A percentile compares a stretch with the other conserved stretches of the same genome.
Conservation (phyloP, 2,329 filamentous ascomycete genomes). For the Penicillium sp. region DNA sequence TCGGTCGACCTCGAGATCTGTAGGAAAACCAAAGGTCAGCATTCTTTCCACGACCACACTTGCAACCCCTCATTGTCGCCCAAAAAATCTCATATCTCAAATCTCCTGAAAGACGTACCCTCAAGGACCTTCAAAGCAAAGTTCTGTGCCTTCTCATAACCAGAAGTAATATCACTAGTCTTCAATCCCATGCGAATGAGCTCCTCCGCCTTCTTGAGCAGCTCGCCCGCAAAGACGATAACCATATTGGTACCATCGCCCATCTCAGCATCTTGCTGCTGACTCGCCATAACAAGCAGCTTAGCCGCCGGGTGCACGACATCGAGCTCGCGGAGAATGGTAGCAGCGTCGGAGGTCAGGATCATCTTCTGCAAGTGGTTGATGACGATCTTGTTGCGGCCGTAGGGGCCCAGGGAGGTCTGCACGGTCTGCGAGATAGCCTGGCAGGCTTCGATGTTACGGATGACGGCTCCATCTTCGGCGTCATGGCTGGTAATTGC, state of each 20-base stretch:
- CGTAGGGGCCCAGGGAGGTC: slow-evolving; percentile 94
- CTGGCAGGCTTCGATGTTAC: slow-evolving; percentile 97
- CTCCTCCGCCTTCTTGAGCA: slow-evolving; percentile 96
- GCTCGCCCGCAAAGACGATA: slow-evolving; percentile 90
- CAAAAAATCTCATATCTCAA: background rate
- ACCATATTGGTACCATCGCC: slow-evolving; percentile 97
- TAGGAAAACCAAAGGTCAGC: slow-evolving; percentile 26
- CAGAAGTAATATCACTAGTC: slow-evolving; percentile 93
- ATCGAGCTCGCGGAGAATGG: slow-evolving; percentile 94
- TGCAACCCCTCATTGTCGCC: background rate
- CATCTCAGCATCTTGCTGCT: slow-evolving; percentile 99
- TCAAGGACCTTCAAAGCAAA: slow-evolving; percentile 83
- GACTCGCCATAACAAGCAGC: slow-evolving; percentile 95
- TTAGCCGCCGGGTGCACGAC: slow-evolving; percentile 98
- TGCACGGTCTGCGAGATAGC: slow-evolving; percentile 95
- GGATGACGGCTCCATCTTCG: slow-evolving; percentile 96
- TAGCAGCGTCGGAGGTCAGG: slow-evolving; percentile 94
- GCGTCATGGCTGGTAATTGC: slow-evolving; percentile 77
- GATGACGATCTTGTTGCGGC: slow-evolving; percentile 99
- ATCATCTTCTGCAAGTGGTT: slow-evolving; percentile 99
- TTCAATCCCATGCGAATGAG: slow-evolving; percentile 94
- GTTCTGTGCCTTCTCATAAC: slow-evolving; percentile 91
- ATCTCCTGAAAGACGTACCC: slow-evolving; percentile 44
- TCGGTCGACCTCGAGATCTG: slow-evolving; percentile 81
- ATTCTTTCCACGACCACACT: background rate